These are phyloP conservation scores for Ceraceosorus guamensis DNA, from an alignment of 1,284 basidiomycete species.

Conservation along the genomic window DNA sequence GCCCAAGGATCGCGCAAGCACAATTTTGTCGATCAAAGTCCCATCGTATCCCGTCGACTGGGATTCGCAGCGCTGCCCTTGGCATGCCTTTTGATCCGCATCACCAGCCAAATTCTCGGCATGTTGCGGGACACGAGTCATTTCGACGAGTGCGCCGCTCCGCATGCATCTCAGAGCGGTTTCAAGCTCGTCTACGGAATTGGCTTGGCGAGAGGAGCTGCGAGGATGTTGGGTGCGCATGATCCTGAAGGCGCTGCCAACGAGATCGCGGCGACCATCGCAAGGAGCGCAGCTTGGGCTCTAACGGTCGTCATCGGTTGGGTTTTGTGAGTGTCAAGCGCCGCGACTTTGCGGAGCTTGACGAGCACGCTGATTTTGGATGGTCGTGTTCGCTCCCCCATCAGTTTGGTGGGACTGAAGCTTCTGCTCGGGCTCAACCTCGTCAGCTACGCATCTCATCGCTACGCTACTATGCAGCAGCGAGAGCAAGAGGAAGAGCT, in stretches of 20 bases:
- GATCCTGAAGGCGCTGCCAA: slow-evolving; percentile 23
- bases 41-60: slow-evolving; percentile 81
- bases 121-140: slow-evolving; percentile 55
- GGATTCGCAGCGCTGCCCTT: slow-evolving; percentile 90
- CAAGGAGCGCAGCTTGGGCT: slow-evolving; percentile 23
- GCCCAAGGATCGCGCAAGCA: slow-evolving; percentile 54
- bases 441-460: slow-evolving; percentile 33
- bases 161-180: slow-evolving; percentile 8
- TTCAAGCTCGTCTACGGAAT: background rate
- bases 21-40: slow-evolving; percentile 87
- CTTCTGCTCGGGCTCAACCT: slow-evolving; percentile 41
- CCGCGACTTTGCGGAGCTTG: background rate
- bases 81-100: slow-evolving; percentile 79
- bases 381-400: too few species aligned
- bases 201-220: background rate
- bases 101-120: slow-evolving; percentile 68
- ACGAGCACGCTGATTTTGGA: background rate
- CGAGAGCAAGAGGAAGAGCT: slow-evolving; percentile 40
- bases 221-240: slow-evolving; percentile 1
- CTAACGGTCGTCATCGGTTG: slow-evolving; percentile 27
- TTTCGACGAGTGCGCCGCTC: slow-evolving; percentile 48
- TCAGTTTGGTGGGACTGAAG: slow-evolving; percentile 37
- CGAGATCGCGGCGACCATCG: slow-evolving; percentile 15
- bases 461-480: slow-evolving; percentile 35
- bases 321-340: slow-evolving; percentile 19